Evolutionary conservation across 768 basidiomycete genomes (phyloP), one percentile per base, ranked within the genome.

Genomic region (Mycena alexandri): DNA sequence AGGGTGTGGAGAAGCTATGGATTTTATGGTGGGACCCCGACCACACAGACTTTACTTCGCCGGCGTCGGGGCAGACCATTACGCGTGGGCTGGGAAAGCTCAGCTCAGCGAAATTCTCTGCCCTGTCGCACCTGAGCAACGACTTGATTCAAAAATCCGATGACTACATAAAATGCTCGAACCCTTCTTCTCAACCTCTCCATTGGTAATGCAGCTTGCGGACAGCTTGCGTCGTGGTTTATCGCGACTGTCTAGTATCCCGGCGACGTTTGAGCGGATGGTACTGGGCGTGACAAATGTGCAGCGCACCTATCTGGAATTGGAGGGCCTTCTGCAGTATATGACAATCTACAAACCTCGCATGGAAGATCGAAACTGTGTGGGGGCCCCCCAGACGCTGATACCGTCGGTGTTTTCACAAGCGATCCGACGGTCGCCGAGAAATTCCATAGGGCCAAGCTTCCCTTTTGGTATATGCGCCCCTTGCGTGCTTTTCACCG

Each of bases 401-500:
- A 62, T 21, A 51, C 48, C 22, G 52, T 75, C 6, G 74, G 74
- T 2, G 46, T 19, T 2, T 71, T 75, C 58, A 76, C 75, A 1
- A 33, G 17, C 1, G 42, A 70, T 33, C 46, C 69, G 0, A 8
- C 19, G 3, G 41, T 72, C 11, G 71, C 59, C 0, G 63, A 73
- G 38, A 54, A 60, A 1, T 68, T 69, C 21, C 50, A 33, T 17
- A 17, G 29, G 0, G 71, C 74, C 12, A 63, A 74, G 13, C 48
- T 75, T 1, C 75, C 74, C 2, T 67, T 69, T 3, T 76, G 74
- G 74, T 71, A 65, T n/a, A 69, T 76, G 8, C 72, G 60, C 1
- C 57, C 63, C n/a, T 16, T 63, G 3, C 1, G 22, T 17, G 61
- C 61, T 0, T 62, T 62, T 41, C 5, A 29, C 2, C 7, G 34